A percentile compares a stretch with the other conserved stretches of the same genome.
Conservation (phyloP, 768 basidiomycete species). For the Phanerodontia chrysosporium region DNA sequence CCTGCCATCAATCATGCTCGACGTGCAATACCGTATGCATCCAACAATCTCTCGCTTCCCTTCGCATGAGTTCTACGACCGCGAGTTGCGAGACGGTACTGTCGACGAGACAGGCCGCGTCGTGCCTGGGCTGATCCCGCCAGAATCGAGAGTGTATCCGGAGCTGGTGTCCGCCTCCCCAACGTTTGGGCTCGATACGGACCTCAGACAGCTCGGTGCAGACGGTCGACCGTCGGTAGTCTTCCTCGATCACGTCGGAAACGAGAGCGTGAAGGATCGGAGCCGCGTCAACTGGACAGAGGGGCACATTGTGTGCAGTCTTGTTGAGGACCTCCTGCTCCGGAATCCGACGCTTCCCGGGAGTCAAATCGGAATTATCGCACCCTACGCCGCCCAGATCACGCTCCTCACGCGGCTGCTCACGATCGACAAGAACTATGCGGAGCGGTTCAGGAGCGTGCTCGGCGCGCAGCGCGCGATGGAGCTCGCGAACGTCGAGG, state of each 20-base stretch:
- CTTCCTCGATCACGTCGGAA: constrained; percentile 76
- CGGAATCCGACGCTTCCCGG: constrained; percentile 54
- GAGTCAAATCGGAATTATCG: constrained; percentile 84
- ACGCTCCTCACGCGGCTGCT: constrained; percentile 66
- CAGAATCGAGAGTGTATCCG: constrained; percentile 36
- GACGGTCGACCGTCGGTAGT: constrained; percentile 53
- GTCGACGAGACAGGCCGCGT: constrained; percentile 47
- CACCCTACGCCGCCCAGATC: constrained; percentile 89
- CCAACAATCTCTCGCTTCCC: constrained; percentile 88
- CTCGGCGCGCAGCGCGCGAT: constrained; percentile 64
- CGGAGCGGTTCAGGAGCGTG: constrained; percentile 48
- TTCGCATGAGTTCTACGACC: constrained; percentile 76
- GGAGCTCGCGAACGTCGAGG: constrained; percentile 68
- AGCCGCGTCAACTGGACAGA: constrained; percentile 79
- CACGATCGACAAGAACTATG: constrained; percentile 48
- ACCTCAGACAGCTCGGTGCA: constrained; percentile 15
- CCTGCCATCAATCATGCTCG: constrained; percentile 88
- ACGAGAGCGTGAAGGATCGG: constrained; percentile 62
- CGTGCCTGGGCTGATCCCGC: constrained; percentile 52
- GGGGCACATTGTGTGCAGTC: constrained; percentile 68
- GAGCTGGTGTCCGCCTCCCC: constrained; percentile 20
- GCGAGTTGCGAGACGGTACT: constrained; percentile 70
- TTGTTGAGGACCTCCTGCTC: constrained; percentile 79
- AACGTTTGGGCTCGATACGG: constrained; percentile 9
- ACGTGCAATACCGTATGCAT: constrained; percentile 96